Percentiles rank a stretch among this genome's conserved stretches.
Evolutionary conservation across 345 rosid species (phyloP).

Genomic region (Syzygium aromaticum): DNA sequence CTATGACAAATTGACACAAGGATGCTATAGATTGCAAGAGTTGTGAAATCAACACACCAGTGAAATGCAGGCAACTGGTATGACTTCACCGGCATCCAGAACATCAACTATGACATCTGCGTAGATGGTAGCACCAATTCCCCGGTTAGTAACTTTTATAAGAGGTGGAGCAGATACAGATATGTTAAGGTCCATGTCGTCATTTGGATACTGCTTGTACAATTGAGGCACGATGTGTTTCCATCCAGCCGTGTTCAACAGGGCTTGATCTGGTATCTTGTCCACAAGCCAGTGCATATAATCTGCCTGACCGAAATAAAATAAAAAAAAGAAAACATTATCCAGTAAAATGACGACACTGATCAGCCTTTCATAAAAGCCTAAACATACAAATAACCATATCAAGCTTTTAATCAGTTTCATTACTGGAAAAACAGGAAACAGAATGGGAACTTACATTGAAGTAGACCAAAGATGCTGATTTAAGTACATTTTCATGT

Average conservation of each 20-base stretch:
- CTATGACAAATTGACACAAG: background rate
- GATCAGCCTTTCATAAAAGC: background rate
- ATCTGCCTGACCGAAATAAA: constrained; percentile 37
- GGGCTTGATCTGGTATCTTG: constrained; percentile 33
- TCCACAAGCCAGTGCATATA: constrained; percentile 44
- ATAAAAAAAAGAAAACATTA: background rate
- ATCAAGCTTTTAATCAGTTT: background rate
- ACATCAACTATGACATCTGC: constrained; percentile 42
- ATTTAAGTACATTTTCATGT: constrained; percentile 47
- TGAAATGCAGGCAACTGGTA: constrained; percentile 53
- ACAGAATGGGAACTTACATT: constrained; percentile 31
- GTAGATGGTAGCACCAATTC: constrained; percentile 27
- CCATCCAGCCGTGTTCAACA: constrained; percentile 66
- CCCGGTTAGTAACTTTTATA: constrained; percentile 22
- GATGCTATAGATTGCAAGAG: background rate
- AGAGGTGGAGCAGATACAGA: constrained; percentile 47
- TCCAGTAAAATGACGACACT: background rate
- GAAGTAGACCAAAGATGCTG: constrained; percentile 61
- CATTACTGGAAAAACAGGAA: background rate
- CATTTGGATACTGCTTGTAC: constrained; percentile 46
- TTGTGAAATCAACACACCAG: constrained; percentile 27
- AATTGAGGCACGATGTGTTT: constrained; percentile 48
- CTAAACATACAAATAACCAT: background rate
- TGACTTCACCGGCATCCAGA: constrained; percentile 29
- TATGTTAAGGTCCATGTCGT: constrained; percentile 41